These are phyloP conservation scores for Phytophthora sojae DNA, from an alignment of 352 stramenopile species.

Conservation along the genomic window DNA sequence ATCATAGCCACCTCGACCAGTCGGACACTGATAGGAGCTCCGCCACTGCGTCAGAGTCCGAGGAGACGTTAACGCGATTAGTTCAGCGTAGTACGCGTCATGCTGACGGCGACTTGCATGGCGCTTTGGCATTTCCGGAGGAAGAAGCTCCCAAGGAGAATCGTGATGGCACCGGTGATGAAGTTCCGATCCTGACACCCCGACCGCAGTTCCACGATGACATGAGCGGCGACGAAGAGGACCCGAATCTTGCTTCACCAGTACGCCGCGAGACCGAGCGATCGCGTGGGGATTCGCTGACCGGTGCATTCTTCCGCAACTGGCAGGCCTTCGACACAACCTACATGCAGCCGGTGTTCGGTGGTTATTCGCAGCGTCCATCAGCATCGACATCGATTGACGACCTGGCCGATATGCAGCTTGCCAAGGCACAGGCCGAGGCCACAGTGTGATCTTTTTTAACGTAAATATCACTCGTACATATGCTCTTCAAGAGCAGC, in stretches of 20 bases:
- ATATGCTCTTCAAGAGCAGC: neutral
- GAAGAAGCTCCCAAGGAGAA: constrained; percentile 37
- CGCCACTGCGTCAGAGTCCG: constrained; percentile 38
- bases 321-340: constrained; percentile 83
- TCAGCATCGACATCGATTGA: constrained; percentile 24
- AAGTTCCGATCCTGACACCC: constrained; percentile 62
- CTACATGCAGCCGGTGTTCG: constrained; percentile 88
- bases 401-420: constrained; percentile 28
- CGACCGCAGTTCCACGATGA: constrained; percentile 77
- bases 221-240: constrained; percentile 58
- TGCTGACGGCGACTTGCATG: constrained; percentile 45
- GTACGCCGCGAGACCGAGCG: constrained; percentile 26
- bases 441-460: constrained; percentile 45
- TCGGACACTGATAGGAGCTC: constrained; percentile 53
- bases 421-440: constrained; percentile 55
- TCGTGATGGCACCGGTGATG: constrained; percentile 35
- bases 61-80: constrained; percentile 36
- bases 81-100: constrained; percentile 60
- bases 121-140: constrained; percentile 38
- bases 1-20: constrained; percentile 42
- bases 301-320: constrained; percentile 71
- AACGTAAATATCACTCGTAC: neutral
- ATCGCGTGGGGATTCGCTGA: constrained; percentile 56
- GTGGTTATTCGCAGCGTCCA: constrained; percentile 53
- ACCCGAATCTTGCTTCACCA: constrained; percentile 26